These are phyloP conservation scores for Schoenoplectus triqueter DNA, from an alignment of 202 grass and related monocot genomes.

Conservation along the genomic window DNA sequence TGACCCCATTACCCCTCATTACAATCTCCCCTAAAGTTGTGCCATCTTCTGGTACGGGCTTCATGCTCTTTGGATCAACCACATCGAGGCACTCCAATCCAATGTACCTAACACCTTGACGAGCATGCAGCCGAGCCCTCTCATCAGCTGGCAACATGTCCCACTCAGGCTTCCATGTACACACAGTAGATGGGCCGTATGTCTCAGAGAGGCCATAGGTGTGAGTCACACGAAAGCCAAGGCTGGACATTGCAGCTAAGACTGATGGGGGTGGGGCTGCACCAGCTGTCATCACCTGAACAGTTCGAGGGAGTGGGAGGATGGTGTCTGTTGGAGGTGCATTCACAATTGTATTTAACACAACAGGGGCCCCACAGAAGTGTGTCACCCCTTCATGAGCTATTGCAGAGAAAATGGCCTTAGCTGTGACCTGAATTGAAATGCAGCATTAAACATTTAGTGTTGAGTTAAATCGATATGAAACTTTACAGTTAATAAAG, in stretches of 20 bases:
- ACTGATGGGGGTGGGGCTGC: conserved; percentile 84
- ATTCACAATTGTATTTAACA: conserved; percentile 82
- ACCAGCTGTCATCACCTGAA: conserved; percentile 87
- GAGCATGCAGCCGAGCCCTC: conserved; percentile 67
- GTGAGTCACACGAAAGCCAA: conserved; percentile 85
- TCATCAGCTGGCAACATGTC: conserved; percentile 58
- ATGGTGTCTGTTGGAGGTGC: conserved; percentile 73
- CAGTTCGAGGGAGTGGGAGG: conserved; percentile 68
- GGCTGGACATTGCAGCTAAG: conserved; percentile 70
- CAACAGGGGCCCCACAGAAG: conserved; percentile 87
- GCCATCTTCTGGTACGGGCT: conserved; percentile 66
- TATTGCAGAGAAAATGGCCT: conserved; percentile 84
- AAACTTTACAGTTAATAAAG: neutral
- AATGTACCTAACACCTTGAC: conserved; percentile 83
- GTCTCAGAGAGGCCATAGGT: conserved; percentile 93
- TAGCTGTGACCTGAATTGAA: conserved; percentile 71
- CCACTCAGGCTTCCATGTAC: conserved; percentile 95
- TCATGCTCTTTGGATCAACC: conserved; percentile 72
- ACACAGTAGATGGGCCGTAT: conserved; percentile 84
- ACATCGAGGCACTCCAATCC: conserved; percentile 80
- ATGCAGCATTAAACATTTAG: neutral
- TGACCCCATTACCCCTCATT: conserved; percentile 84
- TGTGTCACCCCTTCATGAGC: conserved; percentile 81
- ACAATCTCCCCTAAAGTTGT: conserved; percentile 79
- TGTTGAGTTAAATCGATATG: neutral